A percentile compares a stretch with the other conserved stretches of the same genome.
Evolutionary conservation across 306 rosid genomes (phyloP).

Genomic region (Castanopsis chinensis): DNA sequence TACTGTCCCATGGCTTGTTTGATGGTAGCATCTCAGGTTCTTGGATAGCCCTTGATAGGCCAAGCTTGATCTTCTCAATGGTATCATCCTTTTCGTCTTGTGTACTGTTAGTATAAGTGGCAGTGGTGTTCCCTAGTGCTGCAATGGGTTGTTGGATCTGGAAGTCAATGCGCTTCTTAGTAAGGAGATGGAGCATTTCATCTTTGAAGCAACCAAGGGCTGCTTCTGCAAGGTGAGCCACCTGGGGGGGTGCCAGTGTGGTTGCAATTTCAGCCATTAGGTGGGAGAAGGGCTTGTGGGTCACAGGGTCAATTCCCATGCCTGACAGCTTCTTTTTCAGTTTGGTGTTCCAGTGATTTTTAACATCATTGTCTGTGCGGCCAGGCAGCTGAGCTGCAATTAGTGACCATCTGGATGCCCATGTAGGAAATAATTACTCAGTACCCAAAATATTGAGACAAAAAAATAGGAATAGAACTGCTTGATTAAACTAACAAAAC

Average conservation of each 20-base stretch:
- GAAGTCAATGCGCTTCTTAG: constrained; percentile 59
- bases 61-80: constrained; percentile 68
- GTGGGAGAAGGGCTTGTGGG: constrained; percentile 82
- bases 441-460: background rate
- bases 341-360: constrained; percentile 84
- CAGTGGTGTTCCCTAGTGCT: constrained; percentile 25
- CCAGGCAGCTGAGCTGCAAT: constrained; percentile 78
- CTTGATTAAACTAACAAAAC: background rate
- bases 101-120: constrained; percentile 44
- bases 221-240: constrained; percentile 79
- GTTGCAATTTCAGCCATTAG: constrained; percentile 93
- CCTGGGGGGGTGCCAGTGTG: constrained; percentile 77
- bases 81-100: constrained; percentile 51
- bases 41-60: constrained; percentile 67
- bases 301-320: constrained; percentile 79
- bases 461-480: background rate
- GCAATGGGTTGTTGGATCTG: constrained; percentile 61
- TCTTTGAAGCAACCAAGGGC: constrained; percentile 89
- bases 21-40: constrained; percentile 55
- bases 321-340: constrained; percentile 72
- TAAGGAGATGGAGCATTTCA: constrained; percentile 78
- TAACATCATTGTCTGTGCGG: constrained; percentile 83
- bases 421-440: constrained; percentile 1
- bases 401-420: constrained; percentile 70
- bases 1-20: constrained; percentile 62